Base-by-base conservation (phyloP, 306 rosid genomes). In the Vachellia collinsii region DNA sequence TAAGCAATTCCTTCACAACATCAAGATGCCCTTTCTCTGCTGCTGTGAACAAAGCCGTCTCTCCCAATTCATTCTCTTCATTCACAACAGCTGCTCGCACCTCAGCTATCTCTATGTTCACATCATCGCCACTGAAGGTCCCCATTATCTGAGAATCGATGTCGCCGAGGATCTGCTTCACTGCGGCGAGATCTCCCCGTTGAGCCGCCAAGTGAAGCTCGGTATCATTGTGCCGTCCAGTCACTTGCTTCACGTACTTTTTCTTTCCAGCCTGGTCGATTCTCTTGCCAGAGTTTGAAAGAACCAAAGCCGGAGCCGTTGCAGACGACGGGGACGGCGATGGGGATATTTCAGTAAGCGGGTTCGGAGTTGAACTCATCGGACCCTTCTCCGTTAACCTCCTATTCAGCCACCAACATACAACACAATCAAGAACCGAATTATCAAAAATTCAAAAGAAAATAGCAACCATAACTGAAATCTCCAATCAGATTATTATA, bases 141-240 rank as follows among this genome's bases (percentile, higher is more conserved):
- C 89, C 92, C 89, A 85, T 83, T 75, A 93, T 83, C 93, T 96
- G 98, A 54, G 90, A 82, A 81, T 85, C 94, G 16, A 96, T 92
- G 19, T 90, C 99, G 0, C 64, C 34, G 1, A 96, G 92, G 86
- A 96, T 89, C 97, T 90, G 93, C 87, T 83, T 87, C 81, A 96
- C 97, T 1, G 97, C 99, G 5, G 87, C 91, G 50, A 93, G 92
- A 89, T 96, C 98, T 1, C 97, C 99, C 42, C 92, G 85, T 81
- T 93, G 99, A 76, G 99, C 98, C 19, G 99, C 99, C 76, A 96
- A 78, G 86, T 96, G 99, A n/a, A 96, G 94, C 78, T 90, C 94
- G 0, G 99, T 96, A 73, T 93, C 99, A 87, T 93, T 96, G 86
- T 92, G 97, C 70, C 99, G 86, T 25, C 99, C 99, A 3, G 99